Base-by-base conservation (phyloP, 257 asterid genomes). In the Osmanthus fragrans region DNA sequence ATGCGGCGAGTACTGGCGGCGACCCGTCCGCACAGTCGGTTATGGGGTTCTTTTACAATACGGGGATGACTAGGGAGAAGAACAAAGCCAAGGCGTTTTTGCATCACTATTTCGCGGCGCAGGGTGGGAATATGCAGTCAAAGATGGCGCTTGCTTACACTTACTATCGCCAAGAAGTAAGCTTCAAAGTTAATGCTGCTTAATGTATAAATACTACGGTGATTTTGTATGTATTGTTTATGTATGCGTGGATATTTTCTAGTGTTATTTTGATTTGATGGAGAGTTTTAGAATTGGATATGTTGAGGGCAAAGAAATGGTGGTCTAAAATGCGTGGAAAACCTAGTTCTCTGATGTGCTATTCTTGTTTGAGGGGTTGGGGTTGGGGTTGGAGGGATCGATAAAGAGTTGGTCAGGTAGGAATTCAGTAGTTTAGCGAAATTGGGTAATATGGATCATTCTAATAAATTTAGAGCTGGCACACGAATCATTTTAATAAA, bases 81-180 rank as follows among this genome's bases (percentile, higher is more conserved):
- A 89, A 77, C 75, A 90, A 92, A 30, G 89, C 89, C 2, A 93
- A 90, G 86, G 89, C 94, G 15, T 89, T 95, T 81, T 69, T 96
- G 90, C 84, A 90, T 39, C 94, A 89, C 60, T 71, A 85, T 78
- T 96, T 96, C 76, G 98, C 98, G 27, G 93, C 98, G 7, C 83
- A 85, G 75, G 93, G 90, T 7, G 99, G 99, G 32, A 92, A 93
- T 92, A 86, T 87, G 94, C 98, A 96, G 88, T 90, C 98, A 40
- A 96, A 96, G 81, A 88, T 96, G 98, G 96, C 97, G 27, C 83
- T 93, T 74, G 99, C 99, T 10, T 89, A 87, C 84, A 89, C 92
- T 69, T 96, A 92, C 77, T 87, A 85, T 80, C 94, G 99, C 74
- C 99, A 93, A 81, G 97, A 95, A 73, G 99, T 95, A 80, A 80